phyloP scores from a whole-genome alignment of 2,329 filamentous ascomycete species.

The Ceratocystis huliohia region DNA sequence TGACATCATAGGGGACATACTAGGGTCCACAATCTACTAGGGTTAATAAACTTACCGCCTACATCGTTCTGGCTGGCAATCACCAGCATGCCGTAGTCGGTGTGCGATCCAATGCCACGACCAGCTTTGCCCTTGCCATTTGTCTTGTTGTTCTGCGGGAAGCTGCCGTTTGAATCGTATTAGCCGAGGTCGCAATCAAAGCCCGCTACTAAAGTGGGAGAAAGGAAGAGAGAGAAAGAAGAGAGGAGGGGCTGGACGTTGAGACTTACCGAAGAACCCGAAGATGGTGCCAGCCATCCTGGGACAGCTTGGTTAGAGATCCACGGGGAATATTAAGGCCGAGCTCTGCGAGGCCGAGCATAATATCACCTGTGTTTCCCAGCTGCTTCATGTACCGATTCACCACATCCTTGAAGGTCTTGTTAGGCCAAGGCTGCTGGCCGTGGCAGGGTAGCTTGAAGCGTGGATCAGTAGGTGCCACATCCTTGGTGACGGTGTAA shows the following conservation, averaged over 20 bases:
- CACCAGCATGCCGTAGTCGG: conserved; percentile 40
- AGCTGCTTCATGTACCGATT: conserved; percentile 32
- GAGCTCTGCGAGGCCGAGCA: conserved; percentile 36
- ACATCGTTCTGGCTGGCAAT: conserved; percentile 39
- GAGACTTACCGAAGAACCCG: conserved; percentile 33
- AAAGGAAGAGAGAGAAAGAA: too few species aligned
- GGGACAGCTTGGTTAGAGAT: conserved; percentile 32
- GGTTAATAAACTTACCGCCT: conserved; percentile 29
- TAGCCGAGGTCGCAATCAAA: not conserved
- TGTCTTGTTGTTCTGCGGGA: conserved; percentile 27
- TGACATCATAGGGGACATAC: conserved; percentile 23
- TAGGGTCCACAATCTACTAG: not conserved
- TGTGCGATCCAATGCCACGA: conserved; percentile 40
- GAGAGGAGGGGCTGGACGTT: not conserved
- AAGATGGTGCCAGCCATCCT: conserved; percentile 41
- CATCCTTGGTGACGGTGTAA: conserved; percentile 40
- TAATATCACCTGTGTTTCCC: conserved; percentile 32
- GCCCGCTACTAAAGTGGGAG: too few species aligned
- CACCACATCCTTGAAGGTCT: conserved; percentile 31
- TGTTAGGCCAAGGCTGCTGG: conserved; percentile 36
- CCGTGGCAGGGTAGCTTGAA: conserved; percentile 40
- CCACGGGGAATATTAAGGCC: conserved; percentile 33
- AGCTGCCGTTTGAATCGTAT: conserved; percentile 23
- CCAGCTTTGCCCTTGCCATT: conserved; percentile 39
- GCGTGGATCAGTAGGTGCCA: conserved; percentile 30